Percentiles rank a stretch among this genome's conserved stretches.
Conservation (phyloP, 768 basidiomycete genomes). For the Trametes cingulata region DNA sequence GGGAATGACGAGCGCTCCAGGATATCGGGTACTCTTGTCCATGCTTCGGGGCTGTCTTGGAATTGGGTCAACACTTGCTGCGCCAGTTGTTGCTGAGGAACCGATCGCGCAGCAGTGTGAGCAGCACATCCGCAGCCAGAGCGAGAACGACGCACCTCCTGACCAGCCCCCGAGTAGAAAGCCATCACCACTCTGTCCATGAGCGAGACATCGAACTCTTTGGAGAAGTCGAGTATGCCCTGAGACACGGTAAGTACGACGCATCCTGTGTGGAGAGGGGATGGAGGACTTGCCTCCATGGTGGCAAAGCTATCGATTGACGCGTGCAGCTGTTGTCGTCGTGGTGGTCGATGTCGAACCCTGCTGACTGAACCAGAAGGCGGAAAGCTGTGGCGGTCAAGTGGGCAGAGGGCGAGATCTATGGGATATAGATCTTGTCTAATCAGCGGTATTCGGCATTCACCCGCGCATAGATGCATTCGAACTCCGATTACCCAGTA, state of each 20-base stretch:
- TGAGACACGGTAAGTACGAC: constrained; percentile 33
- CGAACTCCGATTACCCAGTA: constrained; percentile 11
- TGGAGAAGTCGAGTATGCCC: constrained; percentile 91
- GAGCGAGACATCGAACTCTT: constrained; percentile 89
- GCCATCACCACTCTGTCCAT: constrained; percentile 93
- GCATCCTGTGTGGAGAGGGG: neutral
- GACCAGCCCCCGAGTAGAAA: constrained; percentile 83
- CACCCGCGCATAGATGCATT: neutral
- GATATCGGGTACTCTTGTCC: constrained; percentile 96
- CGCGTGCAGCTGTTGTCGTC: constrained; percentile 23
- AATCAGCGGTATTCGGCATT: constrained; percentile 16
- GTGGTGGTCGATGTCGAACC: constrained; percentile 27
- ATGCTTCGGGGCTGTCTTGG: constrained; percentile 94
- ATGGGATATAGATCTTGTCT: constrained; percentile 22
- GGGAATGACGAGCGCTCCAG: constrained; percentile 81
- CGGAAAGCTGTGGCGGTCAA: constrained; percentile 27
- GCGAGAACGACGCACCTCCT: constrained; percentile 59
- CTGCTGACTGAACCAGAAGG: constrained; percentile 21
- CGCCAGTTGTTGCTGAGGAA: constrained; percentile 84
- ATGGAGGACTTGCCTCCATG: constrained; percentile 41
- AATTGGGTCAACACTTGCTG: constrained; percentile 94
- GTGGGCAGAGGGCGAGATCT: constrained; percentile 34
- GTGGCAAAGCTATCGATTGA: constrained; percentile 26
- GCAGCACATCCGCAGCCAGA: constrained; percentile 8
- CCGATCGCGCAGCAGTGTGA: constrained; percentile 3